Percentiles rank a stretch among this genome's conserved stretches.
Evolutionary conservation across 1,284 basidiomycete genomes (phyloP).

Genomic region (Tetrapyrgos nigripes): DNA sequence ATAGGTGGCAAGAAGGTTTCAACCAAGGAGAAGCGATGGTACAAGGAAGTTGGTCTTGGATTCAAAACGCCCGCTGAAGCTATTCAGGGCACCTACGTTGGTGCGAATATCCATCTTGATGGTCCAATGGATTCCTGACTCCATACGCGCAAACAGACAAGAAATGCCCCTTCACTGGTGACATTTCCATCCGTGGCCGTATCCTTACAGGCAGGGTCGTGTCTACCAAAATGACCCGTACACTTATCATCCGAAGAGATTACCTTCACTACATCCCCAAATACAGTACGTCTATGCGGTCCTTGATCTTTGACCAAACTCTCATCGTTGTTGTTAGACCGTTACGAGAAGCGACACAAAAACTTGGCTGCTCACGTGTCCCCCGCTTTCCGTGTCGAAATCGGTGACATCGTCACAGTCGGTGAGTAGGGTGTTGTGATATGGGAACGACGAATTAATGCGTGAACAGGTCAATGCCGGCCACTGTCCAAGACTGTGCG

Average conservation of each 20-base stretch:
- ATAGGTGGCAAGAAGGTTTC: constrained; percentile 87
- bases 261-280: constrained; percentile 99
- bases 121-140: not conserved
- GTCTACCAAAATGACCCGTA: constrained; percentile 99
- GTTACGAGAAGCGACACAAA: constrained; percentile 98
- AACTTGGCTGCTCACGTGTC: constrained; percentile 98
- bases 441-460: constrained; percentile 7
- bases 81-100: constrained; percentile 97
- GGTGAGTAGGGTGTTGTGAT: constrained; percentile 62
- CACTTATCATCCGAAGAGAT: constrained; percentile 97
- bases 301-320: not conserved
- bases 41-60: constrained; percentile 97
- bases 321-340: constrained; percentile 56
- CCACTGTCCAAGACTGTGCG: constrained; percentile 99
- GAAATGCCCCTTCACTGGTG: constrained; percentile 98
- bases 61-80: constrained; percentile 98
- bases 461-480: constrained; percentile 88
- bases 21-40: constrained; percentile 98
- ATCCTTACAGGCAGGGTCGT: constrained; percentile 98
- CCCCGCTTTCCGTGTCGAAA: constrained; percentile 96
- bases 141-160: constrained; percentile 73
- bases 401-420: constrained; percentile 95
- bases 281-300: constrained; percentile 77
- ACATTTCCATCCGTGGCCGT: constrained; percentile 98
- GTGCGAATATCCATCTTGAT: constrained; percentile 50